phyloP scores from a whole-genome alignment of 2,329 filamentous ascomycete species.

The Cryphonectria radicalis region DNA sequence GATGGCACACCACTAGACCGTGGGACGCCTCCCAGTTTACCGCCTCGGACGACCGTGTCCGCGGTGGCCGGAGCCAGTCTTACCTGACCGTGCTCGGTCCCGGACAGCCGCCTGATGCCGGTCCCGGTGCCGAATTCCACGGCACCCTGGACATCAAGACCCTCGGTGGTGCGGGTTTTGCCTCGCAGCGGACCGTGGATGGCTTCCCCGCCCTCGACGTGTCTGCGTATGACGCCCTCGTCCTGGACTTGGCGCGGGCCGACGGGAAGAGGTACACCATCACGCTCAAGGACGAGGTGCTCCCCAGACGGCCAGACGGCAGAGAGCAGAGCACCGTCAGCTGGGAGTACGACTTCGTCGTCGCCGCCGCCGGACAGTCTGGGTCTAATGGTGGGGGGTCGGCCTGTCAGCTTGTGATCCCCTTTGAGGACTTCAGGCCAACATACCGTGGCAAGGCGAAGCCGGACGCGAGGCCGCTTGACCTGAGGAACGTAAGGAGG shows the following conservation, averaged over 20 bases:
- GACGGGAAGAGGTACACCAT: conserved; percentile 75
- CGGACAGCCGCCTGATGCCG: neutral
- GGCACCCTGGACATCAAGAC: conserved; percentile 66
- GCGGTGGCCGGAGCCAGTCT: conserved; percentile 70
- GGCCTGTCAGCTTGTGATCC: conserved; percentile 53
- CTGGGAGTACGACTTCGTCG: conserved; percentile 73
- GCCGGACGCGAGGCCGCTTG: conserved; percentile 61
- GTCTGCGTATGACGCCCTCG: conserved; percentile 47
- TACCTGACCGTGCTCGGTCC: conserved; percentile 41
- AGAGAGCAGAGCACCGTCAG: conserved; percentile 73
- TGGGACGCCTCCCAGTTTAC: conserved; percentile 55
- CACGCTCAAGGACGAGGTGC: conserved; percentile 72
- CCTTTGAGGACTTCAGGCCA: conserved; percentile 68
- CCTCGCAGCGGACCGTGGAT: conserved; percentile 70
- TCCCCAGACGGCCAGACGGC: conserved; percentile 62
- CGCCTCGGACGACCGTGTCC: conserved; percentile 75
- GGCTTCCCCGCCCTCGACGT: conserved; percentile 29
- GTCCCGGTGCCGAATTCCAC: conserved; percentile 43
- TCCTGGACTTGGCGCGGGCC: conserved; percentile 63
- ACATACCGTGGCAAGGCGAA: conserved; percentile 74
- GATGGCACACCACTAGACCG: conserved; percentile 6
- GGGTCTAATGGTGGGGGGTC: conserved; percentile 27
- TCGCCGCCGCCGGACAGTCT: conserved; percentile 9
- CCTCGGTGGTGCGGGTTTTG: conserved; percentile 79
- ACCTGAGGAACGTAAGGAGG: conserved; percentile 64